phyloP scores from a whole-genome alignment of 2,329 filamentous ascomycete species.

The Clonostachys solani region DNA sequence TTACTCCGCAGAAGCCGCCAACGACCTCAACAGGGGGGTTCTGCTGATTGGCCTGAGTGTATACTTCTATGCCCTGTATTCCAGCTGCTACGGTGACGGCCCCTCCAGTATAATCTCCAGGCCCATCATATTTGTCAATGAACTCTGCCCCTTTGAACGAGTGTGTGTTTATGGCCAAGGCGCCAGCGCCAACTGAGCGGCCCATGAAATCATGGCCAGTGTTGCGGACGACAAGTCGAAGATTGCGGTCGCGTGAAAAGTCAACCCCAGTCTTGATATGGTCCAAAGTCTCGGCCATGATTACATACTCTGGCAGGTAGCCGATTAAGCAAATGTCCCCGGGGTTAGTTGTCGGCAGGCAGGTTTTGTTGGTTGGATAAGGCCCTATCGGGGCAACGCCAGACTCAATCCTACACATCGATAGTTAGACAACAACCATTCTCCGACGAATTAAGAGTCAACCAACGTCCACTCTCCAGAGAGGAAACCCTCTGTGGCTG shows the following conservation, averaged over 20 bases:
- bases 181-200: constrained; percentile 30
- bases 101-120: background rate
- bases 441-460: no score
- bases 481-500: no score
- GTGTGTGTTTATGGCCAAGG: constrained; percentile 32
- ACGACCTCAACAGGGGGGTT: constrained; percentile 48
- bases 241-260: constrained; percentile 28
- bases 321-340: no score
- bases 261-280: constrained; percentile 22
- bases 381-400: no score
- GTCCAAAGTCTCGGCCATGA: background rate
- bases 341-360: no score
- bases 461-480: no score
- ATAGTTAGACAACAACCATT: no score
- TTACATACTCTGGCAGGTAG: no score
- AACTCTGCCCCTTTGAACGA: constrained; percentile 33
- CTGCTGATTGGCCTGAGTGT: constrained; percentile 34
- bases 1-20: constrained; percentile 27
- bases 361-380: no score
- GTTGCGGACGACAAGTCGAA: constrained; percentile 33
- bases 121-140: constrained; percentile 26
- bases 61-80: constrained; percentile 40
- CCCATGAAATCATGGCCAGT: constrained; percentile 25
- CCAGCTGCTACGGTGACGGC: constrained; percentile 52
- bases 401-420: no score